Conservation (phyloP, 176 grass and related monocot species). For the Aegilops sharonensis region DNA sequence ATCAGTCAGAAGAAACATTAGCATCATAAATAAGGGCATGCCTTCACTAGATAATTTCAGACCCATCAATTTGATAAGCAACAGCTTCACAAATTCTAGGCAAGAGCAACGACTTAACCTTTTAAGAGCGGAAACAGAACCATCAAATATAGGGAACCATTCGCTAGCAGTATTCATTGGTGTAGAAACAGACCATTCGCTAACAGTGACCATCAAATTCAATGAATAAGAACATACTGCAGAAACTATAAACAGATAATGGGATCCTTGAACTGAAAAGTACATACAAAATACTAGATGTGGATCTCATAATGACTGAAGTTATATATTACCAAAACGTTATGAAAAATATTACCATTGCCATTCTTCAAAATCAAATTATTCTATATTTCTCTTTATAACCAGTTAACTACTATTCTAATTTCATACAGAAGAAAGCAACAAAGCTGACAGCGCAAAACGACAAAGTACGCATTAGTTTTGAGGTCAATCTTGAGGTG, state of each 20-base stretch:
- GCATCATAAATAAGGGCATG: not conserved
- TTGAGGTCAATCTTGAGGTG: not conserved
- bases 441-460: not conserved
- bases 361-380: not conserved
- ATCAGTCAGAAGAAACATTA: not conserved
- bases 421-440: not conserved
- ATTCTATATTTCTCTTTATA: not conserved
- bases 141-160: not conserved
- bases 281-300: not conserved
- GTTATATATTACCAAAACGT: not conserved
- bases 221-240: not conserved
- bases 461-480: not conserved
- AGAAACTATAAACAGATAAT: not conserved
- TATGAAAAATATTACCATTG: not conserved
- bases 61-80: not conserved
- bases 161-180: not conserved
- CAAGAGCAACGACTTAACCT: conserved; percentile 3
- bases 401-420: not conserved
- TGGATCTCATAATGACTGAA: not conserved
- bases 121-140: not conserved
- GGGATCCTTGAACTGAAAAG: not conserved
- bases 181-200: too few species aligned
- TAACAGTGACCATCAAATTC: not conserved
- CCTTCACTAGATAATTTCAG: not conserved
- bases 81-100: not conserved